Percentiles rank a stretch among this genome's conserved stretches.
Conservation (phyloP, 495 filamentous ascomycete species). For the Penicillium longicatenatum region DNA sequence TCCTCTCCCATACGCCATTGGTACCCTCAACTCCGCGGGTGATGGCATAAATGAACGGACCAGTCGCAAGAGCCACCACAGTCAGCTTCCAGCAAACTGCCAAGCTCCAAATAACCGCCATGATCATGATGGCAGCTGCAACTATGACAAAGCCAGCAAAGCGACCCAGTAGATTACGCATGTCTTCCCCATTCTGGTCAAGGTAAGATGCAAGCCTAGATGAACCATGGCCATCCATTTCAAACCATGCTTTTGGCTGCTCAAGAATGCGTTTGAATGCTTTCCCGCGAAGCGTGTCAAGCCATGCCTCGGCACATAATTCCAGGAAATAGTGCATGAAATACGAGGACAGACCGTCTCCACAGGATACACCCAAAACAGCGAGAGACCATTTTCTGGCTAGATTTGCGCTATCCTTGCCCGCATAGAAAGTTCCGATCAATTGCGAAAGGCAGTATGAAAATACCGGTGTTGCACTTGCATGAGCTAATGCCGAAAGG, state of each 20-base stretch:
- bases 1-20: conserved; percentile 70
- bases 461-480: conserved; percentile 73
- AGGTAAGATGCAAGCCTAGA: conserved; percentile 66
- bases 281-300: conserved; percentile 67
- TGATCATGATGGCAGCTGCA: conserved; percentile 61
- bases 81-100: conserved; percentile 79
- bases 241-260: conserved; percentile 87
- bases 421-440: conserved; percentile 65
- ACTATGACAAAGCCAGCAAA: conserved; percentile 73
- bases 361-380: conserved; percentile 67
- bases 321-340: conserved; percentile 72
- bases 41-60: conserved; percentile 67
- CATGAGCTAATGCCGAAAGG: conserved; percentile 61
- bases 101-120: conserved; percentile 74
- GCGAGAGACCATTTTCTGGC: conserved; percentile 67
- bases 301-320: conserved; percentile 73
- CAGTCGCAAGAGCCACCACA: conserved; percentile 67
- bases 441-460: conserved; percentile 77
- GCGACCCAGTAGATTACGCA: conserved; percentile 75
- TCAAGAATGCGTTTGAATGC: conserved; percentile 70
- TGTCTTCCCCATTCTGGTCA: conserved; percentile 85
- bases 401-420: conserved; percentile 38
- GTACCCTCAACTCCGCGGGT: conserved; percentile 62
- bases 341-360: conserved; percentile 66
- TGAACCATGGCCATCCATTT: conserved; percentile 64